phyloP scores from a whole-genome alignment of 805 yeast genomes.

The Candida chilensis region DNA sequence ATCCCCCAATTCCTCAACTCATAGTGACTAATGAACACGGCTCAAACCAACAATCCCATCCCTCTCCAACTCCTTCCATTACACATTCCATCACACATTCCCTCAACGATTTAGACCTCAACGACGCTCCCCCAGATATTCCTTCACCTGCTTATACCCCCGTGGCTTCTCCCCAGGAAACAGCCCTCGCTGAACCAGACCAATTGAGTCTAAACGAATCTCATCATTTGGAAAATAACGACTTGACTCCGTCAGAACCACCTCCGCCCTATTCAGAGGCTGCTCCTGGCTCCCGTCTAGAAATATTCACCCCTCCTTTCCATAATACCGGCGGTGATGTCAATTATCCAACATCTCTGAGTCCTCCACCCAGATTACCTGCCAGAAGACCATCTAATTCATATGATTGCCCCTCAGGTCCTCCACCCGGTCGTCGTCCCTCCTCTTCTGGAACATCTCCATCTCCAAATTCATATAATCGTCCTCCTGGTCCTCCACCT shows the following conservation, averaged over 20 bases:
- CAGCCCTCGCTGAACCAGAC: slow-evolving; percentile 3
- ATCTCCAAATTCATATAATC: slow-evolving; percentile 3
- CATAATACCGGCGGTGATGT: slow-evolving; percentile 15
- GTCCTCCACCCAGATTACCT: slow-evolving; percentile 2
- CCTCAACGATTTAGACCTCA: no score
- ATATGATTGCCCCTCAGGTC: no score
- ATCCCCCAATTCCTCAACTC: no score
- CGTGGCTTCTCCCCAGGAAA: slow-evolving; percentile 11
- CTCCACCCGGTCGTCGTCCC: not conserved
- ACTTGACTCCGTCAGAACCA: slow-evolving; percentile 14
- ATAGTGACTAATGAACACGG: no score
- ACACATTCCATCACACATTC: no score
- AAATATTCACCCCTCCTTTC: slow-evolving; percentile 12
- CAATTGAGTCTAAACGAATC: slow-evolving; percentile 1
- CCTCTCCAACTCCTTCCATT: no score
- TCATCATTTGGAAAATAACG: slow-evolving; percentile 12
- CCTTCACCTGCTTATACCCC: slow-evolving; percentile 17
- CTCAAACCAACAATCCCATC: no score
- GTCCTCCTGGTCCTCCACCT: slow-evolving; percentile 6
- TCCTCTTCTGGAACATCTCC: slow-evolving; percentile 2
- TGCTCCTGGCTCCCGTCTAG: slow-evolving; percentile 10
- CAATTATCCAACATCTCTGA: slow-evolving; percentile 2
- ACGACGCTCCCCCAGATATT: slow-evolving; percentile 12
- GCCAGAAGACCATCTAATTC: slow-evolving; percentile 3
- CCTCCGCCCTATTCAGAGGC: slow-evolving; percentile 27